Evolutionary conservation across 176 grass and related monocot genomes (phyloP).

Genomic region (Typha latifolia): DNA sequence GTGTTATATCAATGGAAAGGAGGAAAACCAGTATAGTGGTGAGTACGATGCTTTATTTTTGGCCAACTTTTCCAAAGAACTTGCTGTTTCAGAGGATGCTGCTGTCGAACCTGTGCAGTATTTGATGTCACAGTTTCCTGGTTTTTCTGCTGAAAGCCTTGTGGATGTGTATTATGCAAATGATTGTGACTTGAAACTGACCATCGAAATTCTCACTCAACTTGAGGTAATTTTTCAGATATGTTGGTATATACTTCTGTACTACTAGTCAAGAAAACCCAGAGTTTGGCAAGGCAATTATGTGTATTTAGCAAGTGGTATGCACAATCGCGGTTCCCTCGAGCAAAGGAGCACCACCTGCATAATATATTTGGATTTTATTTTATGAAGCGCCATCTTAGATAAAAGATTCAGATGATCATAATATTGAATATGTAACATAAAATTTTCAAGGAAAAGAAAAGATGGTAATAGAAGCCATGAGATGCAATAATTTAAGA

Average conservation of each 20-base stretch:
- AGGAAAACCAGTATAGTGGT: conserved; percentile 39
- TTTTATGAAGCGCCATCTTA: too few relatives aligned
- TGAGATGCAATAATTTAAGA: too few relatives aligned
- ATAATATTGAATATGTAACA: too few relatives aligned
- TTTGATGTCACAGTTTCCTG: conserved; percentile 72
- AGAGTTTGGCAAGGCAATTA: too few relatives aligned
- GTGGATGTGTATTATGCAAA: conserved; percentile 79
- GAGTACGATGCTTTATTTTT: conserved; percentile 38
- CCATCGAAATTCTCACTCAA: conserved; percentile 73
- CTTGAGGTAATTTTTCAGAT: conserved; percentile 63
- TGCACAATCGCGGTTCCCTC: too few relatives aligned
- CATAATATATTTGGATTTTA: too few relatives aligned
- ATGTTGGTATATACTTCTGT: background rate
- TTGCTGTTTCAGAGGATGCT: conserved; percentile 39
- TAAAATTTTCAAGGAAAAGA: too few relatives aligned
- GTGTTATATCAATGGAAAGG: conserved; percentile 33
- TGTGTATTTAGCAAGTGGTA: too few relatives aligned
- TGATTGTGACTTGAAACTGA: conserved; percentile 74
- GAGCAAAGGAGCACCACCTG: too few relatives aligned
- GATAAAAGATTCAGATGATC: too few relatives aligned
- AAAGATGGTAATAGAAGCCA: too few relatives aligned
- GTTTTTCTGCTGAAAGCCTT: conserved; percentile 81
- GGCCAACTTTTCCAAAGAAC: conserved; percentile 38
- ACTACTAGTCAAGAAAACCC: too few relatives aligned
- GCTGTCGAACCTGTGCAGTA: conserved; percentile 56